phyloP scores from a whole-genome alignment of 352 stramenopile species.

The Halophytophthora polymorphica region DNA sequence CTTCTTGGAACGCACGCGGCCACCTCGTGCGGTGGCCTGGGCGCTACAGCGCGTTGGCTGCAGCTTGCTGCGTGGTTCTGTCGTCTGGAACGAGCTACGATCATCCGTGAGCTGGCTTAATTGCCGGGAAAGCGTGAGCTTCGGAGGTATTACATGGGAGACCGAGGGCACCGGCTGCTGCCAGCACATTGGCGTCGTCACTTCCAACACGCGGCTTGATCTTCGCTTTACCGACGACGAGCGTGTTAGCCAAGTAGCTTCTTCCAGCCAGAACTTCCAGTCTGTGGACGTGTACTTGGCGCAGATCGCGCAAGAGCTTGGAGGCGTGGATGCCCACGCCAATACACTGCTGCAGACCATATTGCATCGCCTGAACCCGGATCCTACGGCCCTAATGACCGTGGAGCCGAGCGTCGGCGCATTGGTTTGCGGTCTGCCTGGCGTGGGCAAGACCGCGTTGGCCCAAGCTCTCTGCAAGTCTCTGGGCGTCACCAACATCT shows the following conservation, averaged over 20 bases:
- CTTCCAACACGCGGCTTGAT: conserved; percentile 18
- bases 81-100: conserved; percentile 36
- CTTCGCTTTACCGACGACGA: conserved; percentile 27
- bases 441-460: conserved; percentile 69
- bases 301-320: conserved; percentile 33
- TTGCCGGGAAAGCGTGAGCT: conserved; percentile 26
- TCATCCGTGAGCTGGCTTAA: conserved; percentile 52
- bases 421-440: conserved; percentile 65
- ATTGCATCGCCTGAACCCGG: conserved; percentile 22
- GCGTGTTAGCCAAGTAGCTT: neutral
- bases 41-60: conserved; percentile 31
- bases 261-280: conserved; percentile 12
- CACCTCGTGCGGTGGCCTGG: conserved; percentile 32
- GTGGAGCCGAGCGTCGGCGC: conserved; percentile 43
- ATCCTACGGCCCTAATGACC: neutral
- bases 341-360: conserved; percentile 37
- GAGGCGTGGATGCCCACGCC: conserved; percentile 38
- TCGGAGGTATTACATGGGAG: conserved; percentile 24
- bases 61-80: conserved; percentile 35
- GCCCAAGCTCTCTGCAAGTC: conserved; percentile 38
- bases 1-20: conserved; percentile 34
- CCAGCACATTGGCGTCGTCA: conserved; percentile 23
- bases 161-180: conserved; percentile 35
- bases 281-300: conserved; percentile 23
- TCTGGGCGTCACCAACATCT: conserved; percentile 38